Evolutionary conservation across 1,284 basidiomycete genomes (phyloP).

Genomic region (Ganoderma lingzhi): DNA sequence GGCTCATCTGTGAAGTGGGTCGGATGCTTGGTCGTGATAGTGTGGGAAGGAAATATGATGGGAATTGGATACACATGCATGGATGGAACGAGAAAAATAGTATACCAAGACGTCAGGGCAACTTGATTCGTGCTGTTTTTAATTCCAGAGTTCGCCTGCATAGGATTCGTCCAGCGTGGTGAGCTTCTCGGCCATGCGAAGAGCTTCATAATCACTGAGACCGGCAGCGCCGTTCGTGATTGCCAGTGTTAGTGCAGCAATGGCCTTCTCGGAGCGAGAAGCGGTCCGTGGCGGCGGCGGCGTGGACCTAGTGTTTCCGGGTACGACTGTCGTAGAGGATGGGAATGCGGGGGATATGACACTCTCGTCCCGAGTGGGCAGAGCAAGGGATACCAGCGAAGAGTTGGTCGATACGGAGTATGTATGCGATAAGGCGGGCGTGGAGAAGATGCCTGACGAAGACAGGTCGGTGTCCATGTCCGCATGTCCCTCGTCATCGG

Average conservation of each 20-base stretch:
- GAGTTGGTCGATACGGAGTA: slow-evolving; percentile 48
- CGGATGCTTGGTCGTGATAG: slow-evolving; percentile 15
- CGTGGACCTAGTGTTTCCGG: slow-evolving; percentile 15
- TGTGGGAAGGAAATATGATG: slow-evolving; percentile 11
- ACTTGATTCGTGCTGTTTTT: slow-evolving; percentile 12
- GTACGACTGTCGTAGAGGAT: slow-evolving; percentile 33
- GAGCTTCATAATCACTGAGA: slow-evolving; percentile 66
- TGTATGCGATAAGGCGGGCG: slow-evolving; percentile 41
- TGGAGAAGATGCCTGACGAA: slow-evolving; percentile 29
- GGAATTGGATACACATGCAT: neutral
- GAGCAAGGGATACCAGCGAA: slow-evolving; percentile 42
- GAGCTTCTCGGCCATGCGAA: slow-evolving; percentile 53
- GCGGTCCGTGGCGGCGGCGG: slow-evolving; percentile 34
- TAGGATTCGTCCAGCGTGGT: slow-evolving; percentile 52
- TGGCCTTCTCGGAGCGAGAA: slow-evolving; percentile 62
- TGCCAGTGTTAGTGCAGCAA: slow-evolving; percentile 67
- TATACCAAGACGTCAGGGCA: slow-evolving; percentile 9
- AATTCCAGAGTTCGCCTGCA: slow-evolving; percentile 71
- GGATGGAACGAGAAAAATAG: neutral
- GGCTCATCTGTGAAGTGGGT: slow-evolving; percentile 19
- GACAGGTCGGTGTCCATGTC: slow-evolving; percentile 30
- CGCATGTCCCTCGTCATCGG: slow-evolving; percentile 36
- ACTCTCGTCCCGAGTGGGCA: slow-evolving; percentile 26
- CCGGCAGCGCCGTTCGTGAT: slow-evolving; percentile 76
- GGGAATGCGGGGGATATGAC: neutral